phyloP scores from a whole-genome alignment of 2,329 filamentous ascomycete species.

The Bipolaris sorokiniana region DNA sequence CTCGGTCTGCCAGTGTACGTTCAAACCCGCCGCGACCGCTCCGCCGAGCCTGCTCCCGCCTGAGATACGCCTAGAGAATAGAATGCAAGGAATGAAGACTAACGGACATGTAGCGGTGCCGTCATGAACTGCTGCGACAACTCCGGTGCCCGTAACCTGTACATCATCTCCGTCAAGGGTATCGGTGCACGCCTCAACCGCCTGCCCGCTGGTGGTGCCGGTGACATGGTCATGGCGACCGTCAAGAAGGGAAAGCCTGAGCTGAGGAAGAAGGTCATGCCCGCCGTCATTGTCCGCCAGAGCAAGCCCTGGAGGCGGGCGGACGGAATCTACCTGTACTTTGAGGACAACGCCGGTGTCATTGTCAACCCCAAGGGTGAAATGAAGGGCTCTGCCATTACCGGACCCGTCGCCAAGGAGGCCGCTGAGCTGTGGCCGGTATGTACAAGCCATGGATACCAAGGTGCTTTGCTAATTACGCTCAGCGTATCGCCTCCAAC shows the following conservation, averaged over 20 bases:
- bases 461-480: conserved; percentile 38
- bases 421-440: conserved; percentile 99
- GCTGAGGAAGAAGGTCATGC: conserved; percentile 99
- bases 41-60: conserved; percentile 5
- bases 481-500: conserved; percentile 97
- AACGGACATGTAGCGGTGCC: conserved; percentile 72
- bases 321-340: conserved; percentile 99
- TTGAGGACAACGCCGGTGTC: conserved; percentile 99
- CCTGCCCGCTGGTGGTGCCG: conserved; percentile 94
- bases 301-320: conserved; percentile 99
- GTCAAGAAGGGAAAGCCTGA: conserved; percentile 99
- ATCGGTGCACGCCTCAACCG: conserved; percentile 97
- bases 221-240: conserved; percentile 99
- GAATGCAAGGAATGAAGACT: conserved; percentile 31
- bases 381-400: conserved; percentile 99
- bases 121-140: conserved; percentile 99
- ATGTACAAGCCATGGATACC: conserved; percentile 53
- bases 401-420: conserved; percentile 98
- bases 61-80: conserved; percentile 10
- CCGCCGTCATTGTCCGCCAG: conserved; percentile 97
- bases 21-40: conserved; percentile 27
- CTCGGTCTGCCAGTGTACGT: conserved; percentile 99
- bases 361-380: conserved; percentile 99
- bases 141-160: conserved; percentile 97
- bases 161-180: conserved; percentile 99